A percentile compares a stretch with the other conserved stretches of the same genome.
Evolutionary conservation across 1,284 basidiomycete species (phyloP).

Genomic region (Cutaneotrichosporon sp.): DNA sequence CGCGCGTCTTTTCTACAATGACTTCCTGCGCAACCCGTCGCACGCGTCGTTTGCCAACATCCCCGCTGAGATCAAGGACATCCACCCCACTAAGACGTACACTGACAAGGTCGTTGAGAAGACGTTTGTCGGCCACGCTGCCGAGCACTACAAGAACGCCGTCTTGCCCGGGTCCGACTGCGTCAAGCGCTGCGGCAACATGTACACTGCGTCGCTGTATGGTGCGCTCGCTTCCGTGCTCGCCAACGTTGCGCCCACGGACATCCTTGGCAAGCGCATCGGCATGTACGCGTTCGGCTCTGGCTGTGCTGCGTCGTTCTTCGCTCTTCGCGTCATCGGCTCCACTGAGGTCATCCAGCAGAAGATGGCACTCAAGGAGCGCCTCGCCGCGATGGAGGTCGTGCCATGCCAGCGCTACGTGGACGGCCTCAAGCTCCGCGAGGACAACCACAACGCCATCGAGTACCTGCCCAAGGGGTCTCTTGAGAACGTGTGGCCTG

Average conservation of each 20-base stretch:
- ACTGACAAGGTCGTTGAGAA: slow-evolving; percentile 95
- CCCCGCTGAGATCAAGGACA: slow-evolving; percentile 66
- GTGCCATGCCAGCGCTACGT: slow-evolving; percentile 85
- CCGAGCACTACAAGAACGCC: slow-evolving; percentile 67
- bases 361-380: slow-evolving; percentile 74
- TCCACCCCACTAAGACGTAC: slow-evolving; percentile 70
- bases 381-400: slow-evolving; percentile 83
- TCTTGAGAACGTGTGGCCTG: slow-evolving; percentile 89
- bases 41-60: slow-evolving; percentile 73
- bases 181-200: slow-evolving; percentile 89
- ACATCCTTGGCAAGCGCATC: slow-evolving; percentile 69
- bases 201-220: slow-evolving; percentile 98
- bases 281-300: slow-evolving; percentile 93
- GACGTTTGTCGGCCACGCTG: slow-evolving; percentile 75
- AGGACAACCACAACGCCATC: slow-evolving; percentile 92
- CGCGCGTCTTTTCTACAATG: slow-evolving; percentile 72
- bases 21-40: slow-evolving; percentile 79
- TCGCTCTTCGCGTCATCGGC: slow-evolving; percentile 77
- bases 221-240: slow-evolving; percentile 85
- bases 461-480: slow-evolving; percentile 82
- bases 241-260: slow-evolving; percentile 64
- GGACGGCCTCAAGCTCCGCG: slow-evolving; percentile 74
- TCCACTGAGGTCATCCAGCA: slow-evolving; percentile 75
- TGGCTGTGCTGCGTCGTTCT: slow-evolving; percentile 90
- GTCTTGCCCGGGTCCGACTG: slow-evolving; percentile 76